Conservation (phyloP, 225 moss, liverwort and hornwort genomes). For the Takakia lepidozioides region DNA sequence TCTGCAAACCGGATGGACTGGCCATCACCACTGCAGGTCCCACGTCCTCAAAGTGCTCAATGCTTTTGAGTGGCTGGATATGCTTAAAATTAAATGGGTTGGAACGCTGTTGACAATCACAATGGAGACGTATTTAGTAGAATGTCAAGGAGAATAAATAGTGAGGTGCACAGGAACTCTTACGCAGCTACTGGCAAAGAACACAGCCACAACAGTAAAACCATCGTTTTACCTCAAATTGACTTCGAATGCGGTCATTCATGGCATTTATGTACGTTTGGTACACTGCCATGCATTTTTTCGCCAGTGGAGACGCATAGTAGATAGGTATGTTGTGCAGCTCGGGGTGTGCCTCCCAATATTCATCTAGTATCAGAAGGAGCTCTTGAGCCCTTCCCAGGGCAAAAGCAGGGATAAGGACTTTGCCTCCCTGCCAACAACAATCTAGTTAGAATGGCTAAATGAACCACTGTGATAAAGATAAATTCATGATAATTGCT, state of each 20-base stretch:
- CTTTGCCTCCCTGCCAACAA: constrained; percentile 66
- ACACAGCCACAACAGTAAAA: too few relatives aligned
- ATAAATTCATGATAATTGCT: too few relatives aligned
- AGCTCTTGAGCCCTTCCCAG: constrained; percentile 93
- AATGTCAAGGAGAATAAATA: too few relatives aligned
- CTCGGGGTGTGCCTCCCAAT: constrained; percentile 95
- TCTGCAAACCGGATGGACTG: constrained; percentile 71
- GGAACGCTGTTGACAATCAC: constrained; percentile 31
- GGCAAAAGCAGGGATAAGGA: constrained; percentile 89
- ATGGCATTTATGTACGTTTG: constrained; percentile 97
- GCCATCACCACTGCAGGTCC: constrained; percentile 96
- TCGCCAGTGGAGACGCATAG: constrained; percentile 94
- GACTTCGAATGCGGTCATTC: constrained; percentile 92
- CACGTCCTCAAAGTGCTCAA: constrained; percentile 74
- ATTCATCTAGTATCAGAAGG: constrained; percentile 87
- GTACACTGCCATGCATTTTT: constrained; percentile 93
- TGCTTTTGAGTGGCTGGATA: constrained; percentile 81
- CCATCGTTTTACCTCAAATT: constrained; percentile 62
- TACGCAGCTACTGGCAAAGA: too few relatives aligned
- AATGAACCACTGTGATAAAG: too few relatives aligned
- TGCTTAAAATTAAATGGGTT: constrained; percentile 96
- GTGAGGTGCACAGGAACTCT: too few relatives aligned
- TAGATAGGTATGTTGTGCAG: constrained; percentile 84
- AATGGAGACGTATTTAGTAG: neutral
- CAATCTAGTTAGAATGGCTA: too few relatives aligned